phyloP scores from a whole-genome alignment of 129 eudicot genomes.

The Calendula officinalis region DNA sequence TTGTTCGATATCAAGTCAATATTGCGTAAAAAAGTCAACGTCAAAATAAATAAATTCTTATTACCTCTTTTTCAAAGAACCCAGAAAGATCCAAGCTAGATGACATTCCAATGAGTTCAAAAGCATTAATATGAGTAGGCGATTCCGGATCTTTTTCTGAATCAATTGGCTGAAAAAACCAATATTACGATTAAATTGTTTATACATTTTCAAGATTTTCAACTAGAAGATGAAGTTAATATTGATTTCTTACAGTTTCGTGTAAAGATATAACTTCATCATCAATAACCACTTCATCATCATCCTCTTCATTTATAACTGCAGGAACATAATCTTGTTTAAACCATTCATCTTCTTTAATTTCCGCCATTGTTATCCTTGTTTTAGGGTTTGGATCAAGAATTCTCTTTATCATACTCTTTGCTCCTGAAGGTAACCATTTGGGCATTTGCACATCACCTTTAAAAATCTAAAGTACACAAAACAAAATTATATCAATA shows the following conservation, averaged over 20 bases:
- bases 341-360: constrained; percentile 77
- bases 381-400: constrained; percentile 83
- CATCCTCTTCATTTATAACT: constrained; percentile 67
- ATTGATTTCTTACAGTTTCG: constrained; percentile 42
- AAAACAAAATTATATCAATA: constrained; percentile 13
- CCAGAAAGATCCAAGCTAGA: constrained; percentile 76
- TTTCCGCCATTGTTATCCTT: constrained; percentile 65
- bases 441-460: constrained; percentile 86
- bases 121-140: constrained; percentile 66
- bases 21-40: neutral
- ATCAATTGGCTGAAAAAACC: constrained; percentile 45
- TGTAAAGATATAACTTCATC: constrained; percentile 60
- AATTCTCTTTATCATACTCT: constrained; percentile 67
- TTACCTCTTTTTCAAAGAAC: constrained; percentile 92
- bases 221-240: neutral
- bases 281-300: constrained; percentile 36
- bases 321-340: constrained; percentile 67
- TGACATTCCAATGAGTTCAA: constrained; percentile 93
- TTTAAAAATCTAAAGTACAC: constrained; percentile 62
- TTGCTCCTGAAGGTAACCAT: constrained; percentile 85
- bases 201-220: neutral
- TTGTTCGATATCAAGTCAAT: neutral
- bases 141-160: constrained; percentile 54
- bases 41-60: neutral
- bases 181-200: constrained; percentile 2